Conservation (phyloP, 1,139 yeast genomes). For the Suhomyces bribrorum region DNA sequence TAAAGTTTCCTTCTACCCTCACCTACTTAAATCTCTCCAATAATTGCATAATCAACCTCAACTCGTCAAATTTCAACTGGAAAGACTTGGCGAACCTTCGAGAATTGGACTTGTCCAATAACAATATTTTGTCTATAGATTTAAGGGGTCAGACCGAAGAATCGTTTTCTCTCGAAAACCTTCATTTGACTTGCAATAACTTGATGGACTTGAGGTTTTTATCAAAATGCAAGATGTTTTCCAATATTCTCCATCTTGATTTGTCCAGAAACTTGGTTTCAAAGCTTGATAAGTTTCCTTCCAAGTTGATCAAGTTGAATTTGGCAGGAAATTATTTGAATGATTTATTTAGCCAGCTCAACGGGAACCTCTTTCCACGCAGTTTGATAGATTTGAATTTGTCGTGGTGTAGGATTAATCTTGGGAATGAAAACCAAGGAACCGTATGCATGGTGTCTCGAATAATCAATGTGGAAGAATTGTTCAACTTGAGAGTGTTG, state of each 20-base stretch:
- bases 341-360: conserved; percentile 10
- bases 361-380: conserved; percentile 16
- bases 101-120: conserved; percentile 28
- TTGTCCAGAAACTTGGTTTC: conserved; percentile 27
- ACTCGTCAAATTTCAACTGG: conserved; percentile 13
- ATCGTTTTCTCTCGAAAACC: conserved; percentile 1
- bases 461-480: conserved; percentile 1
- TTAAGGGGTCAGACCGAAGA: neutral
- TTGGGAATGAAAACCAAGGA: neutral
- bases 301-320: conserved; percentile 16
- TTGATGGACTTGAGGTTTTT: conserved; percentile 15
- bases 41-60: conserved; percentile 20
- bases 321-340: conserved; percentile 25
- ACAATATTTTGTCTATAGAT: conserved; percentile 16
- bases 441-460: neutral
- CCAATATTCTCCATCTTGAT: conserved; percentile 19
- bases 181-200: conserved; percentile 25
- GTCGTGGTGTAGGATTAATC: conserved; percentile 17
- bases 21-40: conserved; percentile 25
- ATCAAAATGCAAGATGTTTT: conserved; percentile 12
- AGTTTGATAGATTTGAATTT: conserved; percentile 18
- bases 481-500: conserved; percentile 4
- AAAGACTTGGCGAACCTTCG: conserved; percentile 14
- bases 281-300: conserved; percentile 18
- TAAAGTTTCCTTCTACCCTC: conserved; percentile 12